Base-by-base conservation (phyloP, 768 basidiomycete genomes). In the Boletus sp. region DNA sequence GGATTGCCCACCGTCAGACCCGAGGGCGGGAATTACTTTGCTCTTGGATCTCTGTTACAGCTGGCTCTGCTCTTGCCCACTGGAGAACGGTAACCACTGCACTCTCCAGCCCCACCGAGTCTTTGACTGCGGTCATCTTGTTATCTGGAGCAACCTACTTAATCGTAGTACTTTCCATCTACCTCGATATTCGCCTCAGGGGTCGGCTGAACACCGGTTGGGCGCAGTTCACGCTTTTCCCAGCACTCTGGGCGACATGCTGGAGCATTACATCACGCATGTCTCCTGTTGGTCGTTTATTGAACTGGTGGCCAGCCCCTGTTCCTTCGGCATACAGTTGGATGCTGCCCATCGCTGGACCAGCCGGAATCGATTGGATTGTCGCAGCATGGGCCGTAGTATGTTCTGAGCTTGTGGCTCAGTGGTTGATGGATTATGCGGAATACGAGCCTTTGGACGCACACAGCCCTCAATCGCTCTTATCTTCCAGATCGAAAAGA, bases 351-450 rank as follows among this genome's bases (percentile, higher is more conserved):
- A 66, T 77, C 41, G 57, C 80, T 23, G 90, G 91, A 5, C 76
- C 84, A 32, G 69, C 75, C 32, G 82, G 79, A 8, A 77, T 82
- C 54, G 88, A 93, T 66, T 93, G 88, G 86, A 66, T 87, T 27
- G 77, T 80, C 7, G 90, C 80, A n/a, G 83, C 82, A 8, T 93
- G 87, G 85, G 87, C 88, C 5, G 81, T 83, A 10, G 76, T 90
- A 10, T 60, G 81, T 27, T 80, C 86, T 8, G 79, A 85, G 58
- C 61, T 72, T 2, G 63, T 79, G 8, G 82, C 79, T 29, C 67
- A 62, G 25, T 87, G 82, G 84, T 77, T 82, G 42, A 84, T 90
- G 68, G 80, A 77, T 5, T 57, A 58, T 4, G 53, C 55, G 33
- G 56, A 59, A 32, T 47, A 59, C 39, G 69, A 67, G 14, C 19